Evolutionary conservation across 306 rosid species (phyloP).

Genomic region (Canavalia gladiata): DNA sequence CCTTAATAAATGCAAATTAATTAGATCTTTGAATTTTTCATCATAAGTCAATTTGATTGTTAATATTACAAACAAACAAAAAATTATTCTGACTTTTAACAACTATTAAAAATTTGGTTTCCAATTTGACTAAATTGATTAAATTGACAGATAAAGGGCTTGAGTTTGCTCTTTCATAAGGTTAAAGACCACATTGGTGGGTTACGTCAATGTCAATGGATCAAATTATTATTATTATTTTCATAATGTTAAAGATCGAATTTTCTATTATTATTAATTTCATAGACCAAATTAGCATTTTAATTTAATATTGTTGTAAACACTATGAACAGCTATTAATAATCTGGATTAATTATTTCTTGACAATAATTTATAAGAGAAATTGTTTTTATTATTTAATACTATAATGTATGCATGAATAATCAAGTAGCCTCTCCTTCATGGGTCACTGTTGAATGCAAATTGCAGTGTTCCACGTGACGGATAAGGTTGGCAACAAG

Average conservation of each 20-base stretch:
- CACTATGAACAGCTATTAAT: background rate
- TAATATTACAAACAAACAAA: background rate
- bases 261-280: background rate
- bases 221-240: no score
- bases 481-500: conserved; percentile 70
- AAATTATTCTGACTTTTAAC: background rate
- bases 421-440: background rate
- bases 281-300: background rate
- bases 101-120: background rate
- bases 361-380: no score
- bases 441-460: conserved; percentile 38
- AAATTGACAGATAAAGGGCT: no score
- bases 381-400: no score
- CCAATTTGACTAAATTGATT: no score
- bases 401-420: no score
- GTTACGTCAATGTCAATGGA: no score
- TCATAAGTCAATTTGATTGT: background rate
- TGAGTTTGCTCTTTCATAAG: no score
- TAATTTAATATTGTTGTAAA: background rate
- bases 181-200: no score
- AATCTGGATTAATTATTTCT: background rate
- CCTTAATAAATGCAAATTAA: background rate
- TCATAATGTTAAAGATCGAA: no score
- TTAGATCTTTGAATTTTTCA: background rate
- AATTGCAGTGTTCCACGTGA: conserved; percentile 67